Base-by-base conservation (phyloP, 2,329 filamentous ascomycete species). In the Scedosporium dehoogii region DNA sequence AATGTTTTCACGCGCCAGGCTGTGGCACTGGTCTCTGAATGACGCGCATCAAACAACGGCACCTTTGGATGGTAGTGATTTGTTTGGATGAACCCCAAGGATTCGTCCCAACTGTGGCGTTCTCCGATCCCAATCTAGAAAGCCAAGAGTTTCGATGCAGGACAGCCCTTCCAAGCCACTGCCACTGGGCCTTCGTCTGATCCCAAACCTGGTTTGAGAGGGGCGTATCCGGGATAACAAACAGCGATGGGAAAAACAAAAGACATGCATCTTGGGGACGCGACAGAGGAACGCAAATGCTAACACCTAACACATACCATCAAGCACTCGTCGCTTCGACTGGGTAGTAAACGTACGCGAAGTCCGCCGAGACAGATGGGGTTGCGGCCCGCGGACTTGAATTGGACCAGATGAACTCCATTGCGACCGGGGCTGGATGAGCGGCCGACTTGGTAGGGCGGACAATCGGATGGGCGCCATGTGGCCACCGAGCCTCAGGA, bases 391-490 rank as follows among this genome's bases (percentile, higher is more conserved):
- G 3, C 6, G 16, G 23, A 56, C 14, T 23, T 10, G 25, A 18
- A n/a, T n/a, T 33, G 16, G n/a, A 14, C 44, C 23, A 21, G 27
- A 29, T 14, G n/a, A 9, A 41, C 12, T 38, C 25, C 27, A 58
- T 58, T 38, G 27, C 64, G 46, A 48, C 65, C 63, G 16, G 63
- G 61, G 2, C 53, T 64, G 3, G 59, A 69, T 59, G 71, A 69
- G 42, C 63, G 68, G 4, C 65, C 68, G 3, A 70, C 70, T 10
- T 71, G 55, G 25, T 29, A 33, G 16, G 16, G 33, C 21, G 6
- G 25, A 14, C 9, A 58, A 12, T 41, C 33, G 55, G 27, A 27
- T 23, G 27, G 27, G 55, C 10, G 55, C 7, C 25, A 38, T 12
- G 33, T 23, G 27, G 55, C 27, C 29, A 41, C 55, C 55, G 33